Percentiles rank a stretch among this genome's conserved stretches.
Conservation (phyloP, 1,284 basidiomycete genomes). For the Cystobasidiaceae sp. region DNA sequence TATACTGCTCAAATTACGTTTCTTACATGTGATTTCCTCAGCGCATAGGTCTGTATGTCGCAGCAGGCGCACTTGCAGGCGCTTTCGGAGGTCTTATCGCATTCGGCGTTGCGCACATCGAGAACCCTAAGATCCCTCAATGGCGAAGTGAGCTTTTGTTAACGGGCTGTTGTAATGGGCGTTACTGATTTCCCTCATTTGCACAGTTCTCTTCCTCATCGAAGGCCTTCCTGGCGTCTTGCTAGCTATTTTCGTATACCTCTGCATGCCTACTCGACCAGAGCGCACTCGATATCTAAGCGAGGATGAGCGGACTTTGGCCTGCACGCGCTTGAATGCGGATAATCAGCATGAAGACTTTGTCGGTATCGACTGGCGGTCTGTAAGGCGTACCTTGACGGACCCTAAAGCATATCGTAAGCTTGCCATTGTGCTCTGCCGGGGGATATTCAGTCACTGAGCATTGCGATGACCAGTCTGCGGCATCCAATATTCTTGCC, state of each 20-base stretch:
- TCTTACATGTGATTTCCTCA: neutral
- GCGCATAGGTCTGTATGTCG: constrained; percentile 3
- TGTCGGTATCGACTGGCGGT: neutral
- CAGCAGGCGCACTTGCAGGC: neutral
- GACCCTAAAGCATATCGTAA: neutral
- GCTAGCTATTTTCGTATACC: constrained; percentile 60
- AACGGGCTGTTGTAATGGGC: constrained; percentile 42
- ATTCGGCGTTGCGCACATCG: constrained; percentile 47
- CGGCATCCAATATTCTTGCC: no score
- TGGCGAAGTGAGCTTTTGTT: constrained; percentile 37
- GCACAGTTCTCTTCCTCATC: constrained; percentile 66
- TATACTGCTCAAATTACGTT: neutral
- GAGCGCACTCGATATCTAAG: constrained; percentile 66
- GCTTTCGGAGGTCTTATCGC: constrained; percentile 39
- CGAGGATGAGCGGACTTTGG: constrained; percentile 63
- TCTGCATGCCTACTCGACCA: constrained; percentile 68
- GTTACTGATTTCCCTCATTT: constrained; percentile 47
- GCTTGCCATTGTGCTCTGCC: no score
- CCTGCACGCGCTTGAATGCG: neutral
- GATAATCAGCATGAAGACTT: neutral
- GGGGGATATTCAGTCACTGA: no score
- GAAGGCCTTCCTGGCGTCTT: constrained; percentile 65
- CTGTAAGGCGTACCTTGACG: neutral
- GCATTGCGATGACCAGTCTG: no score
- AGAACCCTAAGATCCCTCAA: neutral